Evolutionary conservation across 371 early-diverging fungal genomes (phyloP).

Genomic region (Mortierella sp.): DNA sequence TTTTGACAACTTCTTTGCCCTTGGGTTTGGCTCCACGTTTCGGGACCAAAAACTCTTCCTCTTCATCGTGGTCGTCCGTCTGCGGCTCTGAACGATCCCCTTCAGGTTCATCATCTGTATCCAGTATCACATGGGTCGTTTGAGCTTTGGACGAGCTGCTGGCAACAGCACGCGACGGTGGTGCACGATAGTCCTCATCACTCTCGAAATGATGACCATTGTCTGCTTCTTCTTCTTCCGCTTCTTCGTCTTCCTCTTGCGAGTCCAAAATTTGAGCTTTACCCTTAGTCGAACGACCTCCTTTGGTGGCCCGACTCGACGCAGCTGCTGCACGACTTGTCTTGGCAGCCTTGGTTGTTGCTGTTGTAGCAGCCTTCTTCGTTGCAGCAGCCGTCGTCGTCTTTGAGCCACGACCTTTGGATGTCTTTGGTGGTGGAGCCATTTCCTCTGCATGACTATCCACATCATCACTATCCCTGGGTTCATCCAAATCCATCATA

Average conservation of each 20-base stretch:
- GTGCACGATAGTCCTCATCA: background rate
- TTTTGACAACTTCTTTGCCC: conserved; percentile 30
- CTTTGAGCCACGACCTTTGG: conserved; percentile 3
- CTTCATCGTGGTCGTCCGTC: conserved; percentile 3
- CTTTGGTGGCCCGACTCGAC: background rate
- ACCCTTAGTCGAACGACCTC: background rate
- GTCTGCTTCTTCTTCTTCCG: background rate
- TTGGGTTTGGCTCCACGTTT: conserved; percentile 26
- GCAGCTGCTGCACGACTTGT: background rate
- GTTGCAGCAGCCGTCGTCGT: background rate
- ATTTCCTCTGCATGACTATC: background rate
- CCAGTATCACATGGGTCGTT: conserved; percentile 18
- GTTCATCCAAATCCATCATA: conserved; percentile 4
- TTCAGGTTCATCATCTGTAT: conserved; percentile 25
- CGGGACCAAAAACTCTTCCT: conserved; percentile 28
- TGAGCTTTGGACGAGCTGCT: background rate
- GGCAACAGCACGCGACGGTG: background rate
- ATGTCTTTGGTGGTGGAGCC: background rate
- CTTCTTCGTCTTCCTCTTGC: conserved; percentile 22
- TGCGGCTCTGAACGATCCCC: background rate
- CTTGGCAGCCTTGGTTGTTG: background rate
- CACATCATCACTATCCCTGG: background rate
- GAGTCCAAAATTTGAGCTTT: conserved; percentile 21
- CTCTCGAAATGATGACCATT: background rate
- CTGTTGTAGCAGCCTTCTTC: background rate